phyloP scores from a whole-genome alignment of 78 protist species.

The Protostelium mycophagum region DNA sequence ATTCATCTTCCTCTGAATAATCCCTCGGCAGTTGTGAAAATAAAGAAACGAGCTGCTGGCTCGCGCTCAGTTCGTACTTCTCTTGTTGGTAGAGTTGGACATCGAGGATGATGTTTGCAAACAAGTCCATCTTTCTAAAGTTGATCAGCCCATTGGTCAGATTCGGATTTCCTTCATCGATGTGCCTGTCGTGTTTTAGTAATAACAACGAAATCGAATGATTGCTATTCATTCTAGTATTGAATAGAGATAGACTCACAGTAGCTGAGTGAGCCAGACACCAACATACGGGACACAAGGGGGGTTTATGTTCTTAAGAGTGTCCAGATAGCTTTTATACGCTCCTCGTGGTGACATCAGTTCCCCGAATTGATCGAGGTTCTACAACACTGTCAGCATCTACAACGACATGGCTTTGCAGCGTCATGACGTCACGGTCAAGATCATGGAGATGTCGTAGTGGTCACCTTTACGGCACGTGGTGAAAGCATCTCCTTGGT shows the following conservation, averaged over 20 bases:
- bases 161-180: background rate
- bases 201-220: background rate
- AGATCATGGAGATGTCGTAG: too few relatives aligned
- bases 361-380: background rate
- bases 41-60: background rate
- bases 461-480: background rate
- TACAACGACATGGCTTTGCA: too few relatives aligned
- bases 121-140: conserved; percentile 34
- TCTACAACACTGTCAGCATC: background rate
- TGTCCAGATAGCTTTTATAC: background rate
- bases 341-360: background rate
- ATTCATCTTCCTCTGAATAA: background rate
- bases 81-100: conserved; percentile 31
- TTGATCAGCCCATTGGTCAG: conserved; percentile 10
- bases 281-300: background rate
- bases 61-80: background rate
- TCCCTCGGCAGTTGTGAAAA: background rate
- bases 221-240: too few relatives aligned
- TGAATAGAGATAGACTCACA: too few relatives aligned
- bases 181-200: background rate
- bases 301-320: background rate
- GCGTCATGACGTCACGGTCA: too few relatives aligned
- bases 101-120: conserved; percentile 17
- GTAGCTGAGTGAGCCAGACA: background rate
- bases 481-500: conserved; percentile 61